Percentiles rank a stretch among this genome's conserved stretches.
phyloP scores from a whole-genome alignment of 2,329 filamentous ascomycete species.

The Pseudogymnoascus destructans region DNA sequence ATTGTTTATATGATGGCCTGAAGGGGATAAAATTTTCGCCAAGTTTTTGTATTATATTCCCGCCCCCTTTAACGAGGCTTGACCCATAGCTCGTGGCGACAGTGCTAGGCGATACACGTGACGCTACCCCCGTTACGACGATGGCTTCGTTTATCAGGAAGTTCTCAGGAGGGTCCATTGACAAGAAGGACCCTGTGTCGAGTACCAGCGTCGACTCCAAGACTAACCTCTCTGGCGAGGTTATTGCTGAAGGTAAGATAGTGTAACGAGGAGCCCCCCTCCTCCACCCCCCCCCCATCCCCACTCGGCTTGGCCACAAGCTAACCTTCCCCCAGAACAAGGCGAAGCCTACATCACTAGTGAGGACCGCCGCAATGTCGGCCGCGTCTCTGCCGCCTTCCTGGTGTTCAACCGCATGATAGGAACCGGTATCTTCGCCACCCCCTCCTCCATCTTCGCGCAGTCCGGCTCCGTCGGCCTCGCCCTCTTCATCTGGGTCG shows the following conservation, averaged over 20 bases:
- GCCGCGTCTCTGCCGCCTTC: slow-evolving; percentile 40
- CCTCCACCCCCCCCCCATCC: not conserved
- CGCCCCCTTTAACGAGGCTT: not conserved
- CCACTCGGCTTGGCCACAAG: not conserved
- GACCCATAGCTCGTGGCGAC: not conserved
- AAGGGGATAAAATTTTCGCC: not conserved
- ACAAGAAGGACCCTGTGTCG: not conserved
- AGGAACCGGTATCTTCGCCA: slow-evolving; percentile 54
- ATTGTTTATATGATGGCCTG: not conserved
- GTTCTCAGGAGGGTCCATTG: not conserved
- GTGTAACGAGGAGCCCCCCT: not conserved
- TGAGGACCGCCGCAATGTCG: slow-evolving; percentile 36
- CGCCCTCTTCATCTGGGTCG: slow-evolving; percentile 49
- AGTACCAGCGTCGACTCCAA: not conserved
- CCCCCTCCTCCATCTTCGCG: slow-evolving; percentile 42
- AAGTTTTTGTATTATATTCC: not conserved
- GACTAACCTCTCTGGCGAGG: not conserved
- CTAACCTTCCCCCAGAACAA: not conserved
- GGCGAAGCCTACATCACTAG: slow-evolving; percentile 14
- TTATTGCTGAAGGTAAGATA: slow-evolving; percentile 3
- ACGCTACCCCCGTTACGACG: not conserved
- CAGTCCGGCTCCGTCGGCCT: slow-evolving; percentile 49
- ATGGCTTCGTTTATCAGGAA: not conserved
- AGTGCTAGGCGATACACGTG: slow-evolving; percentile 1
- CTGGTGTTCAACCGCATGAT: slow-evolving; percentile 54